Base-by-base conservation (phyloP, 2,329 filamentous ascomycete genomes). In the Stachybotrys echinatus region DNA sequence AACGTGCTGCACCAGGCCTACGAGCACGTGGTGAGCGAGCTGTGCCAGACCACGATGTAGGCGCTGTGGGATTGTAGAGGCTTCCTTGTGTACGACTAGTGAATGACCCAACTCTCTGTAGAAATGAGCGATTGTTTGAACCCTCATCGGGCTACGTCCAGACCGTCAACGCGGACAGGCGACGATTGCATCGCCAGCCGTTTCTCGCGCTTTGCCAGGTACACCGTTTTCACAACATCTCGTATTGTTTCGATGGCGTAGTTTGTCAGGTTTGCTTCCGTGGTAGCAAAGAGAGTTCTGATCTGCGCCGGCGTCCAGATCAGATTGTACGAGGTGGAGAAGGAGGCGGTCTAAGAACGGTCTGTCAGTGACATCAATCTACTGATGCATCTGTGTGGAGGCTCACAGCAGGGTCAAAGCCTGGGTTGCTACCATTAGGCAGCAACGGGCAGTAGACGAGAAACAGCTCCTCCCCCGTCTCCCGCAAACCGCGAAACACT, bases 251-350 rank as follows among this genome's bases (percentile, higher is more conserved):
- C 8, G 2, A 54, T 50, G 6, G 51, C 55, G 51, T 59, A 56
- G 1, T 50, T 7, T 0, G 50, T 47, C 8, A 52, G 4, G 17
- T 60, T 61, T 0, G 54, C 48, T 38, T 55, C 49, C 0, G 52
- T 31, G 0, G 54, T 59, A 0, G 45, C 14, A 2, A 58, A 47
- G 0, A 61, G 39, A 0, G 22, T 40, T 10, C 51, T 54, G 1
- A 61, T 51, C 8, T 61, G 58, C 1, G 53, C 45, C 0, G 58
- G 58, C 0, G 54, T 54, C 58, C 58, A 61, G 19, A 61, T 47
- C 2, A 61, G 58, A 5, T 61, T 61, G 1, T 57, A 57, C 0
- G 58, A 61, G 0, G 54, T 61, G 0, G 58, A 61, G 3, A 61
- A 59, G 0, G 55, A 44, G 1, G 52, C 53, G 0, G 47, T 54